Evolutionary conservation across 257 asterid species (phyloP).

Genomic region (Perilla frutescens): DNA sequence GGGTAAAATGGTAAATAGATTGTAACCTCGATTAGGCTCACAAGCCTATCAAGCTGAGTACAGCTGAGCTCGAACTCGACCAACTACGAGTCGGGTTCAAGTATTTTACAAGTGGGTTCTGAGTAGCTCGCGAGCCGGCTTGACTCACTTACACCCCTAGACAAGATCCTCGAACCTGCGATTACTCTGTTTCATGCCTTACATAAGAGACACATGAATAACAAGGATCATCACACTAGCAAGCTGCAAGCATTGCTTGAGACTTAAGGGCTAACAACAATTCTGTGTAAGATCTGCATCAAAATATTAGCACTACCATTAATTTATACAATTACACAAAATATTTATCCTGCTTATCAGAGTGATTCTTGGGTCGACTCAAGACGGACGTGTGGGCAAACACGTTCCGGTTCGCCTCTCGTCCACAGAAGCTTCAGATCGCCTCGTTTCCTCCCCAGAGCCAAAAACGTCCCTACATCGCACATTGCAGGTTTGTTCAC

Average conservation of each 20-base stretch:
- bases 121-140: too few species aligned
- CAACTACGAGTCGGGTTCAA: too few species aligned
- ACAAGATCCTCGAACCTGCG: background rate
- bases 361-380: conserved; percentile 54
- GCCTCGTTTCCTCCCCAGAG: conserved; percentile 70
- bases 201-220: background rate
- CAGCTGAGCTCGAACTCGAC: too few species aligned
- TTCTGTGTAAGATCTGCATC: background rate
- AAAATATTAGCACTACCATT: conserved; percentile 23
- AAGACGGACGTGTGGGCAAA: conserved; percentile 74
- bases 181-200: background rate
- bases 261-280: conserved; percentile 19
- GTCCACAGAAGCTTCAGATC: conserved; percentile 73
- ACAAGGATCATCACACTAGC: background rate
- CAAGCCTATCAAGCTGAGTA: too few species aligned
- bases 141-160: too few species aligned
- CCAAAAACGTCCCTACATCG: conserved; percentile 67
- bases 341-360: conserved; percentile 27
- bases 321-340: conserved; percentile 32
- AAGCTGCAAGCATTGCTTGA: background rate
- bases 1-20: too few species aligned
- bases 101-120: too few species aligned
- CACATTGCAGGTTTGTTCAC: background rate
- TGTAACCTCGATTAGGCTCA: too few species aligned
- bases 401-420: conserved; percentile 78